Evolutionary conservation across 2,329 filamentous ascomycete genomes (phyloP).

Genomic region (Cordyceps pruinosa): DNA sequence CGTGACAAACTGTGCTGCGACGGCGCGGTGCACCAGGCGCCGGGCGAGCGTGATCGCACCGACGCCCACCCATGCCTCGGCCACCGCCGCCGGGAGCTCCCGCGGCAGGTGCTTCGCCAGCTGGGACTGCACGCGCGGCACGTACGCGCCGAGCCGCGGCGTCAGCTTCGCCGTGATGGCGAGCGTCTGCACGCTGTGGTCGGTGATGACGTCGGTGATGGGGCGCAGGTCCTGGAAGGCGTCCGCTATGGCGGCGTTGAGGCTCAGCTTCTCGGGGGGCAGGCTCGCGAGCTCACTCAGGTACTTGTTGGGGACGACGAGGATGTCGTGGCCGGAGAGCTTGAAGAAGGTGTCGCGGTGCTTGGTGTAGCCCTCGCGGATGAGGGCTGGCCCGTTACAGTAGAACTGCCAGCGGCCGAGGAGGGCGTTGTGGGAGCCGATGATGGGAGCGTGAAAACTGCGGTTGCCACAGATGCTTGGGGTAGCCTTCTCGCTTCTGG

Average conservation of each 20-base stretch:
- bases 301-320: constrained; percentile 4
- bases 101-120: background rate
- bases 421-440: background rate
- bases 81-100: background rate
- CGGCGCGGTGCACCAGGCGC: background rate
- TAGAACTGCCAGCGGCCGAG: constrained; percentile 5
- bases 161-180: background rate
- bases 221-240: background rate
- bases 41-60: background rate
- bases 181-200: constrained; percentile 6
- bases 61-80: background rate
- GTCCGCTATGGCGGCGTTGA: constrained; percentile 7
- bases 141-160: background rate
- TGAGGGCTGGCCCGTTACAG: constrained; percentile 1
- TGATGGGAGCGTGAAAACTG: constrained; percentile 3
- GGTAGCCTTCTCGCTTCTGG: background rate
- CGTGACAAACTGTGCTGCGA: background rate
- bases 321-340: background rate
- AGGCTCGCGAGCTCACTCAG: background rate
- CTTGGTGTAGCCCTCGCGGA: constrained; percentile 2
- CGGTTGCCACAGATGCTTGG: background rate
- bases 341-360: constrained; percentile 6
- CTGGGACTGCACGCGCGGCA: background rate
- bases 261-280: constrained; percentile 5
- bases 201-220: constrained; percentile 6